Base-by-base conservation (phyloP, 257 asterid genomes). In the Scutellaria galericulata region DNA sequence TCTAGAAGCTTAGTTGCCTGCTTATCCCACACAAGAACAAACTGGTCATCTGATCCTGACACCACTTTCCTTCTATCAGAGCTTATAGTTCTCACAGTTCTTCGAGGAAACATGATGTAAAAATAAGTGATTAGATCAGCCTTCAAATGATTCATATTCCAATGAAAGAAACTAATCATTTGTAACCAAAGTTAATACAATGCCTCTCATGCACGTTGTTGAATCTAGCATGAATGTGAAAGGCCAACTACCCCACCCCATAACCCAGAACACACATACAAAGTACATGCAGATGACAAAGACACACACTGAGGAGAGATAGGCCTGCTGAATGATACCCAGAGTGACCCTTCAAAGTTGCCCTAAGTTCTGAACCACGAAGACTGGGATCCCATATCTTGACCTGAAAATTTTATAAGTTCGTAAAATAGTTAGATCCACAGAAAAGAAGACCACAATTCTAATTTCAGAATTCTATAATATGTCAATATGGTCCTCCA, bases 21-120 rank as follows among this genome's bases (percentile, higher is more conserved):
- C 77, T 94, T 94, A 84, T 94, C 99, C 99, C 98, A 94, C 66
- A 94, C 98, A 55, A 94, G 96, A 66, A 94, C 90, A 71, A 89
- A 83, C 75, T 91, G 95, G 79, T 94, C 99, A 78, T 94, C 99
- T n/a, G 99, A 92, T 71, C 99, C 98, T 3, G 99, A 88, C 74
- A 94, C 98, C 66, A 91, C 93, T 88, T 94, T 94, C 73, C 91
- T 89, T 81, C 97, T 79, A 74, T 94, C 99, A 63, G 99, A 94
- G 84, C 91, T 94, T 82, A 91, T 91, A 57, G 98, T 90, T 70
- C 99, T 87, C 64, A 94, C 90, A 79, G 96, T 78, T 82, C 98
- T 93, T 86, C 63, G 71, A 77, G 64, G 71, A 76, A 55, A 42
- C 35, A 68, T 47, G 75, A 62, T 59, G 45, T n/a, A 62, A 31